phyloP scores from a whole-genome alignment of 208 protist species.

The Trypanosoma lewisi region DNA sequence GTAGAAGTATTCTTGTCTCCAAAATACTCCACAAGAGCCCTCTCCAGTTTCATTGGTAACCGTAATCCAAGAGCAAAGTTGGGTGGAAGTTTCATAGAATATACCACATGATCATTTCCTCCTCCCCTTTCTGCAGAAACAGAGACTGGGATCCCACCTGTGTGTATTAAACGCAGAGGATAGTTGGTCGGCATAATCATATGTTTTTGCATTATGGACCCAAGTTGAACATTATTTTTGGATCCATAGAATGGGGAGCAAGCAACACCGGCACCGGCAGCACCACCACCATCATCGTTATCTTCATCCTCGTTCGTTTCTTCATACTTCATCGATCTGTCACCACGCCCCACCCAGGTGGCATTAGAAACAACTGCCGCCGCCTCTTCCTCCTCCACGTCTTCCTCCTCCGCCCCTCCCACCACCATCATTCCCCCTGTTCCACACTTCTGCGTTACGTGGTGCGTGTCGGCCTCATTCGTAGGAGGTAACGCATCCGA shows the following conservation, averaged over 20 bases:
- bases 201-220: not conserved
- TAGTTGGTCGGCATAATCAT: not conserved
- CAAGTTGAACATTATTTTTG: not conserved
- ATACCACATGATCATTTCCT: not conserved
- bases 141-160: not conserved
- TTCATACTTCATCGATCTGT: not conserved
- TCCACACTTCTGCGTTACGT: not conserved
- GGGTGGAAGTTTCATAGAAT: conserved; percentile 14
- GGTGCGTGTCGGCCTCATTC: not conserved
- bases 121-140: not conserved
- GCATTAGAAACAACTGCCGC: not conserved
- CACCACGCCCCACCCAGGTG: not conserved
- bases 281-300: not conserved
- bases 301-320: not conserved
- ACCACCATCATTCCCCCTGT: not conserved
- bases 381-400: too few species aligned
- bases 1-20: not conserved
- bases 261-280: not conserved
- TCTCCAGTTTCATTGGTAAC: conserved; percentile 14
- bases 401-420: not conserved
- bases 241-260: not conserved
- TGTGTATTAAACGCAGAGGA: not conserved
- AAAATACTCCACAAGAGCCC: conserved; percentile 8
- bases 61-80: conserved; percentile 18
- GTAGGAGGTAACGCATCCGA: not conserved